phyloP scores from a whole-genome alignment of 257 asterid genomes.

The Solanum tacnaense region DNA sequence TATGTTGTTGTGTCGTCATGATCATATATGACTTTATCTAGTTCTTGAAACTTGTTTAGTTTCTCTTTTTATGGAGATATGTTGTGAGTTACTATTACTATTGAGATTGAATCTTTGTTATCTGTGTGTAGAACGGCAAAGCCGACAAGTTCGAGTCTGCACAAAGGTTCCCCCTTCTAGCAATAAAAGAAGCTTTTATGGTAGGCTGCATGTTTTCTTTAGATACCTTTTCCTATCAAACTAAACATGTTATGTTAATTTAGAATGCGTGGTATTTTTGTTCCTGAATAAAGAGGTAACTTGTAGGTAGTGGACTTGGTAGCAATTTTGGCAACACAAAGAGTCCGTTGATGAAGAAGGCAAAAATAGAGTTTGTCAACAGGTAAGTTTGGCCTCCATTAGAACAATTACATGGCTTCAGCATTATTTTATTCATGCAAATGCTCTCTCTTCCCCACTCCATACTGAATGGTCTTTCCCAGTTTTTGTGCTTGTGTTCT shows the following conservation, averaged over 20 bases:
- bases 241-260: neutral
- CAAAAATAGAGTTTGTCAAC: constrained; percentile 68
- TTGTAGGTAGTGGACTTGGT: constrained; percentile 25
- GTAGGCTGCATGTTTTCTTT: constrained; percentile 26
- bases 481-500: neutral
- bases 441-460: neutral
- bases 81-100: neutral
- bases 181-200: constrained; percentile 61
- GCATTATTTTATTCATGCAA: neutral
- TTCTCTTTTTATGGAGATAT: neutral
- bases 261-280: neutral
- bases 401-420: neutral
- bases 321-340: constrained; percentile 55
- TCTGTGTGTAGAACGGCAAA: constrained; percentile 47
- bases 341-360: constrained; percentile 81
- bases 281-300: neutral
- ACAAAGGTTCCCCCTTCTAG: constrained; percentile 85
- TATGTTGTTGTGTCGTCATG: neutral
- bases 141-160: constrained; percentile 74
- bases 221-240: neutral
- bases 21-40: neutral
- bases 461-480: neutral
- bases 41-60: neutral
- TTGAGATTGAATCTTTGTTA: neutral
- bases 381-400: constrained; percentile 31